Percentiles rank a stretch among this genome's conserved stretches.
Conservation (phyloP, 306 rosid genomes). For the Malus fusca region DNA sequence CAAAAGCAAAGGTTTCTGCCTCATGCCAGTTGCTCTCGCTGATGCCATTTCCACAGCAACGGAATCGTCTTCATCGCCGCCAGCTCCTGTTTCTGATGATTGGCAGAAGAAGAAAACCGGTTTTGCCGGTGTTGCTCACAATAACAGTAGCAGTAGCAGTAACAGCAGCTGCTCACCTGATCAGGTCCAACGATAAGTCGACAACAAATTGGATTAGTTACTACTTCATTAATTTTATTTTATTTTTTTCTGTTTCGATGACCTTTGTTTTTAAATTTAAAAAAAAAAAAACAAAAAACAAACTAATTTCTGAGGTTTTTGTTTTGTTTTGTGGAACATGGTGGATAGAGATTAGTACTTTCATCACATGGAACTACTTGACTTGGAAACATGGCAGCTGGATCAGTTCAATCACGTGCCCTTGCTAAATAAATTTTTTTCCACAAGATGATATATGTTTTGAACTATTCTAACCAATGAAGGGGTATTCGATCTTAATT, state of each 20-base stretch:
- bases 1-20: slow-evolving; percentile 20
- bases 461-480: background rate
- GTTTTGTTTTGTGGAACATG: background rate
- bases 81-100: background rate
- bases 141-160: slow-evolving; percentile 4
- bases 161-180: background rate
- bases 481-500: no score
- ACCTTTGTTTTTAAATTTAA: background rate
- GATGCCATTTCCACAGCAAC: slow-evolving; percentile 7
- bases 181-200: background rate
- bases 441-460: background rate
- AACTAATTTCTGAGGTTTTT: background rate
- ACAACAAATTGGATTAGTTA: background rate
- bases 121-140: background rate
- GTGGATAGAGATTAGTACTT: background rate
- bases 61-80: background rate
- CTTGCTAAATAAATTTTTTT: no score
- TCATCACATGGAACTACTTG: background rate
- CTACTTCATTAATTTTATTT: background rate
- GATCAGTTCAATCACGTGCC: background rate
- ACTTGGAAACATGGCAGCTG: background rate
- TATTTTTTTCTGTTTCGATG: background rate
- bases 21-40: slow-evolving; percentile 24
- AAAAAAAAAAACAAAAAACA: background rate
- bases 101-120: slow-evolving; percentile 3